Base-by-base conservation (phyloP, 768 basidiomycete species). In the Calvatia gigantea region DNA sequence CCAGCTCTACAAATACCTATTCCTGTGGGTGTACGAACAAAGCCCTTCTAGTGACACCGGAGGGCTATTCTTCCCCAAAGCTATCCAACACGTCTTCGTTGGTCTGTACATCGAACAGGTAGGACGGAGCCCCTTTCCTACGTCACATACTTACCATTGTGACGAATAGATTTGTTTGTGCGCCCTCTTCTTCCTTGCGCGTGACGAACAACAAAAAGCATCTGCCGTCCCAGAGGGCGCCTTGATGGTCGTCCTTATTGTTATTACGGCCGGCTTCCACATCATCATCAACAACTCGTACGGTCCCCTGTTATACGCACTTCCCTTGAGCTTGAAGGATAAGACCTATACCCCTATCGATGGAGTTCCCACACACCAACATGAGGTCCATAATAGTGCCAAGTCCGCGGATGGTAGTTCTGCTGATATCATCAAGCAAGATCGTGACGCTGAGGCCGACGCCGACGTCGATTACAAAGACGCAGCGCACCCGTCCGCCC, bases 41-140 rank as follows among this genome's bases (percentile, higher is more conserved):
- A 81, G 86, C 3, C 66, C 78, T 0, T 70, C 78, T 4, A 74
- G 74, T 46, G 94, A 97, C 53, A 96, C 94, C 0, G 96, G 96
- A 33, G 97, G 97, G 0, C 67, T 91, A 46, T 98, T 97, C 78
- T 98, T 94, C 79, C 95, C 95, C 23, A 91, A 87, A 70, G 96
- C 97, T 4, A 83, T 98, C 25, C 85, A 91, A 46, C 97, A 98
- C 65, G 65, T 96, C 28, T 98, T 98, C 61, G 92, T 94, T 19
- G 97, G 96, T 2, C 63, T 98, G 67, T 99, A 99, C 67, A 79
- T 99, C 42, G 83, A 95, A 67, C 87, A 97, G 46, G 54, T 56
- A n/a, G n/a, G n/a, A n/a, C n/a, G n/a, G 38, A 27, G 54, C 25
- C 25, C n/a, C n/a, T n/a, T n/a, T n/a, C n/a, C n/a, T n/a, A n/a